Evolutionary conservation across 352 stramenopile species (phyloP).

Genomic region (Phytophthora nicotianae): DNA sequence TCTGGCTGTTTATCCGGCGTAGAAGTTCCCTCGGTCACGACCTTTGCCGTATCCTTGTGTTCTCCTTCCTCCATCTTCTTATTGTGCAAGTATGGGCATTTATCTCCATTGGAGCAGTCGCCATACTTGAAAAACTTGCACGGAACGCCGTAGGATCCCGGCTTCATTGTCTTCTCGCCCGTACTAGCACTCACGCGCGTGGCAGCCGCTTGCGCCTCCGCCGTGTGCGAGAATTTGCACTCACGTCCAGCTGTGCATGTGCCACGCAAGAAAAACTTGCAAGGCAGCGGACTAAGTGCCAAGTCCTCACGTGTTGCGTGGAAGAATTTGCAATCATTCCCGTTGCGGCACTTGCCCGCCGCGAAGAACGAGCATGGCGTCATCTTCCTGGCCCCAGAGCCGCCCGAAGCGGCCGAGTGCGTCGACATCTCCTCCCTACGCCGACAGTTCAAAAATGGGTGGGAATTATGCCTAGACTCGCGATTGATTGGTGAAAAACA

Average conservation of each 20-base stretch:
- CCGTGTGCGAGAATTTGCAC: slow-evolving; percentile 71
- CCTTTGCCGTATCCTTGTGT: slow-evolving; percentile 37
- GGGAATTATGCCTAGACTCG: background rate
- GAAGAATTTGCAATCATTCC: slow-evolving; percentile 67
- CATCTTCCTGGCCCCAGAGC: slow-evolving; percentile 22
- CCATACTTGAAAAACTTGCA: slow-evolving; percentile 81
- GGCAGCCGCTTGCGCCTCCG: slow-evolving; percentile 21
- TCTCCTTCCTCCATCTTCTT: slow-evolving; percentile 31
- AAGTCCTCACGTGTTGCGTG: slow-evolving; percentile 51
- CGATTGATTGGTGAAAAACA: slow-evolving; percentile 34
- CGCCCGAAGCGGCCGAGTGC: slow-evolving; percentile 19
- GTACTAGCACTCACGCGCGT: slow-evolving; percentile 45
- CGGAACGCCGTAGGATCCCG: slow-evolving; percentile 51
- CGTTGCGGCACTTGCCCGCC: slow-evolving; percentile 71
- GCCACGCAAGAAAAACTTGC: slow-evolving; percentile 78
- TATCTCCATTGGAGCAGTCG: slow-evolving; percentile 63
- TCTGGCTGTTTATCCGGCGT: slow-evolving; percentile 25
- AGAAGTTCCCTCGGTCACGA: slow-evolving; percentile 31
- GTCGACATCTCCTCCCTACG: slow-evolving; percentile 25
- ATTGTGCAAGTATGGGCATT: slow-evolving; percentile 72
- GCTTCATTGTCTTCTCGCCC: slow-evolving; percentile 47
- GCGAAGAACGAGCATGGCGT: slow-evolving; percentile 73
- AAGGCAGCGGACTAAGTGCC: slow-evolving; percentile 48
- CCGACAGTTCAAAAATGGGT: slow-evolving; percentile 24
- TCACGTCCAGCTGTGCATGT: slow-evolving; percentile 62